These are phyloP conservation scores for Crataegus laevigata DNA, from an alignment of 306 rosid genomes.

Conservation along the genomic window DNA sequence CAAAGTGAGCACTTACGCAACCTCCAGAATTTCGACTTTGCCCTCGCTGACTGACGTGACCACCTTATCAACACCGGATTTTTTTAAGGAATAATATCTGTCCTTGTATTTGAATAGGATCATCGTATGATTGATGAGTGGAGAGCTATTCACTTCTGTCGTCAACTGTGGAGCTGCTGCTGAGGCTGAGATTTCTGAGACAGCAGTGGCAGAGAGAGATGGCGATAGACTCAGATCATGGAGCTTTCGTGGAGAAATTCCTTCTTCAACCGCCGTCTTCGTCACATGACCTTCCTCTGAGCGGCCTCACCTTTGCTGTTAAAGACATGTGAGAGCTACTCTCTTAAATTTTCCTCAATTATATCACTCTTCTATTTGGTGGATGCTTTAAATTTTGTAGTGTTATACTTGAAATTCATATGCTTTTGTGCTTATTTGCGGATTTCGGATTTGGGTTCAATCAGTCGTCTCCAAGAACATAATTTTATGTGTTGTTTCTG, in stretches of 20 bases:
- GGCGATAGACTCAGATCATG: conserved; percentile 41
- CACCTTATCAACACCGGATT: not conserved
- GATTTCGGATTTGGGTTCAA: no score
- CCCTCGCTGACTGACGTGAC: not conserved
- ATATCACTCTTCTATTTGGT: not conserved
- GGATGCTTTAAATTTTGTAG: no score
- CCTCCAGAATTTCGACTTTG: not conserved
- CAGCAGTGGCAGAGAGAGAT: conserved; percentile 13
- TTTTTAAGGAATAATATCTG: not conserved
- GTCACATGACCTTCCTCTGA: conserved; percentile 42
- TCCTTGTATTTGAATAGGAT: not conserved
- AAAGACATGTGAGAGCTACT: conserved; percentile 67
- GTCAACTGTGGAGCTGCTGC: not conserved
- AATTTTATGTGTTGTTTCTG: no score
- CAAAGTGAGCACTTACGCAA: no score
- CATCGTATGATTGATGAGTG: not conserved
- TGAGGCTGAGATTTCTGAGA: not conserved
- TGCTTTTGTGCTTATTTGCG: no score
- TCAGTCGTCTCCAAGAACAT: no score
- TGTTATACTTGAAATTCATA: no score
- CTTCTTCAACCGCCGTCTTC: conserved; percentile 43
- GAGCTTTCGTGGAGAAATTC: conserved; percentile 78
- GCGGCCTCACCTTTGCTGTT: conserved; percentile 74
- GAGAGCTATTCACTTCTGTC: not conserved
- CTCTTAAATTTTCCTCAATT: not conserved